Conservation (phyloP, 345 rosid species). For the Rhodomyrtus tomentosa region DNA sequence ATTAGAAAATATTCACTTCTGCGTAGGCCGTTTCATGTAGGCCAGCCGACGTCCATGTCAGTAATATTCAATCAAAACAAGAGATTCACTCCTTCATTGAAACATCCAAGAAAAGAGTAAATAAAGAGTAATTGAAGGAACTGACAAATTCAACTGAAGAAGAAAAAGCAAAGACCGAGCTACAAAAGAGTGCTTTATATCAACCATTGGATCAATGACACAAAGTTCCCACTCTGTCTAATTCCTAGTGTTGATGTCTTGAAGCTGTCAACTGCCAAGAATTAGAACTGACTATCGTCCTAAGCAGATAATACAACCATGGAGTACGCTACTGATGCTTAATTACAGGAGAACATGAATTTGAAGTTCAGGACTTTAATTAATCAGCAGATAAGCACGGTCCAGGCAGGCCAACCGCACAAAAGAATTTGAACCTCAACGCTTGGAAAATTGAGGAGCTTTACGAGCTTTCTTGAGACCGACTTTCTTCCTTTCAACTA, state of each 20-base stretch:
- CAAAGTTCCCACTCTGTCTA: background rate
- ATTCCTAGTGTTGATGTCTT: background rate
- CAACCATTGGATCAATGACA: background rate
- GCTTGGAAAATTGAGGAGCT: constrained; percentile 87
- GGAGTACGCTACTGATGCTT: background rate
- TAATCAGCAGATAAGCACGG: background rate
- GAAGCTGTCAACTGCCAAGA: background rate
- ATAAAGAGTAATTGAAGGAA: background rate
- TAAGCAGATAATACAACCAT: background rate
- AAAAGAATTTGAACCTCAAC: constrained; percentile 21
- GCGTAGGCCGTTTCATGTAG: no score
- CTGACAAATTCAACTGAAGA: background rate
- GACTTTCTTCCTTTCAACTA: constrained; percentile 88
- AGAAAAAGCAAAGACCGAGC: background rate
- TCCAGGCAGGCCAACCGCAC: background rate
- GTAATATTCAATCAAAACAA: no score
- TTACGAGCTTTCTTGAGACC: constrained; percentile 97
- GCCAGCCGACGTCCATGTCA: no score
- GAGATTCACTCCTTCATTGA: background rate
- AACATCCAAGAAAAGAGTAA: background rate
- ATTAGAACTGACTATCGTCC: background rate
- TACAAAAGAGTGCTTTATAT: background rate
- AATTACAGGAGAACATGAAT: background rate
- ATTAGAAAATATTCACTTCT: no score
- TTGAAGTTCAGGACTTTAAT: background rate